A percentile compares a stretch with the other conserved stretches of the same genome.
Conservation (phyloP, 495 filamentous ascomycete species). For the Physcia stellaris region DNA sequence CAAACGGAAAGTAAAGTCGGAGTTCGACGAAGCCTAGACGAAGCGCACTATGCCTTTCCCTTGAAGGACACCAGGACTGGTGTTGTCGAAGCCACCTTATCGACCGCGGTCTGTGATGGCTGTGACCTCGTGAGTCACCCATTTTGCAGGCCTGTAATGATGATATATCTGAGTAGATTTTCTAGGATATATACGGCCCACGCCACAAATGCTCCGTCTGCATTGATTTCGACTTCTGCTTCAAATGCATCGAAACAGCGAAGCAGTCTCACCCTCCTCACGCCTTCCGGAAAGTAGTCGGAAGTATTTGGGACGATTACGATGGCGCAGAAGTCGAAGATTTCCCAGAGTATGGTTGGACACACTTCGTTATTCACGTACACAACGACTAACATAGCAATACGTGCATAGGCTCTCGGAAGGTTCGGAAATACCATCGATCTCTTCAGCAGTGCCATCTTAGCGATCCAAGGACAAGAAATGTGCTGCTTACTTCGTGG, state of each 20-base stretch:
- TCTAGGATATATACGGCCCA: not conserved
- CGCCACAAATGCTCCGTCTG: conserved; percentile 3
- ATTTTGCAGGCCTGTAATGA: not conserved
- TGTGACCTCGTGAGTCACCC: not conserved
- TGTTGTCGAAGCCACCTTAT: not conserved
- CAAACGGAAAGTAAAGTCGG: not conserved
- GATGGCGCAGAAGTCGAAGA: no score
- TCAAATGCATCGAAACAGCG: conserved; percentile 3
- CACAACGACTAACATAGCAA: no score
- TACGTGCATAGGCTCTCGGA: no score
- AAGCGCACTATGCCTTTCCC: not conserved
- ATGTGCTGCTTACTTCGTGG: no score
- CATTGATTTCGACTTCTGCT: conserved; percentile 6
- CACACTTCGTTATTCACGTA: no score
- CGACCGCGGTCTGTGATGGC: not conserved
- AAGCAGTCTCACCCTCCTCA: conserved; percentile 1
- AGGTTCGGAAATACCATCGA: no score
- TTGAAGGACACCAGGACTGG: not conserved
- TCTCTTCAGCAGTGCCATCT: no score
- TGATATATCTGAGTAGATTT: no score
- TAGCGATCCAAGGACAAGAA: no score
- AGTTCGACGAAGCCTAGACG: not conserved
- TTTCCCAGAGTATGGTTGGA: no score
- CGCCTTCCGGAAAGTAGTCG: no score
- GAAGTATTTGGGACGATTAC: no score